Evolutionary conservation across 345 rosid species (phyloP), one percentile per base, ranked within the genome.

Genomic region (Gossypium anomalum): DNA sequence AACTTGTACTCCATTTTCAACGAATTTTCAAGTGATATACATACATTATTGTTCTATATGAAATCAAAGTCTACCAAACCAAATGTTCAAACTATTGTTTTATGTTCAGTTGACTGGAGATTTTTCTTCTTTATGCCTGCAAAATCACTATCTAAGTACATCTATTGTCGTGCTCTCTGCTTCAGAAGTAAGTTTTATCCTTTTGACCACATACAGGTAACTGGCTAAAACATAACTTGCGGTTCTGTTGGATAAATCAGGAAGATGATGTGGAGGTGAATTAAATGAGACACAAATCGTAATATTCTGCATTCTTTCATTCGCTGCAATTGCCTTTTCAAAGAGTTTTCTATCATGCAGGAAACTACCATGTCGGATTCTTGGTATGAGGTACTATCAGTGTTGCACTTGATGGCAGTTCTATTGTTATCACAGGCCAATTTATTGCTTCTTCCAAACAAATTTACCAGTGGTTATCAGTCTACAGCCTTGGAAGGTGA

Each of bases 331-430:
- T 76, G 58, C 43, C 29, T 57, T 76, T 51, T 25, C 12, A 45
- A 44, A 29, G 12, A 9, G 16, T 22, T 43, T 34, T 70, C 38
- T 77, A 16, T 13, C 23, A 66, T 68, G 80, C 88, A 90, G 94
- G 90, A 90, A 72, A 87, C 94, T 41, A 78, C 81, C 53, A 85
- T 88, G 80, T 81, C 84, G 63, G 82, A 88, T 81, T 84, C 88
- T 47, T 87, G 90, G 89, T 88, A 90, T 4, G 94, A 90, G 86
- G 84, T 90, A 27, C 79, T 90, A 59, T 88, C 94, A 9, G 89
- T 90, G 73, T 75, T 90, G 81, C 94, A 90, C 78, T 75, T 90
- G 81, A 88, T 88, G 92, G 90, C 89, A 11, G 81, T 88, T 87
- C 79, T 88, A 62, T 79, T 81, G 6, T 59, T 87, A 77, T 85